Conservation (phyloP, 2,329 filamentous ascomycete genomes). For the Arthroderma sp. region DNA sequence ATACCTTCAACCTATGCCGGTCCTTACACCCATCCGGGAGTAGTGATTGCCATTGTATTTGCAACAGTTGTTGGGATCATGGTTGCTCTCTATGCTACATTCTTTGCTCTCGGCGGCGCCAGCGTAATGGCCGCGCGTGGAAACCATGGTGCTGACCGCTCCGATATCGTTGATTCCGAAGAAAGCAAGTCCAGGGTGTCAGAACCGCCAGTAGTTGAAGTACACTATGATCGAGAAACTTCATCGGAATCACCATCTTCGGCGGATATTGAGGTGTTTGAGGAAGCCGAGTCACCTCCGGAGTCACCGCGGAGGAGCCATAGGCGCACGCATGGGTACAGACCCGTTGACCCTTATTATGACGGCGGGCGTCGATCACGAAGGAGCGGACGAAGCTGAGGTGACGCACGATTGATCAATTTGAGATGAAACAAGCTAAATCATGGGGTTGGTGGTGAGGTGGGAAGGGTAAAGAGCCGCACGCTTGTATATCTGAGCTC, state of each 20-base stretch:
- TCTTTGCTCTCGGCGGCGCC: slow-evolving; percentile 36
- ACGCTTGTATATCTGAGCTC: no score
- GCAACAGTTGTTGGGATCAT: slow-evolving; percentile 38
- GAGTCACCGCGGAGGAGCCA: slow-evolving; percentile 23
- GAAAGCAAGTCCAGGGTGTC: no score
- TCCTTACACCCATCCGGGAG: slow-evolving; percentile 41
- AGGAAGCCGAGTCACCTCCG: slow-evolving; percentile 30
- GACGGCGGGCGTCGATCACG: slow-evolving; percentile 19
- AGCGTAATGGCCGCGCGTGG: slow-evolving; percentile 1
- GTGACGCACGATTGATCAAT: no score
- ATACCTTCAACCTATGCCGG: slow-evolving; percentile 51
- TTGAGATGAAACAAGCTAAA: no score
- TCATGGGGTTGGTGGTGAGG: no score
- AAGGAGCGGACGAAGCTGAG: slow-evolving; percentile 9
- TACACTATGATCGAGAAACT: neutral
- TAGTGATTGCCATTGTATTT: slow-evolving; percentile 46
- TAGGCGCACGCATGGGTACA: slow-evolving; percentile 32
- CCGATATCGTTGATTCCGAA: neutral
- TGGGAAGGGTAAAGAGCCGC: no score
- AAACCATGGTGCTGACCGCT: neutral
- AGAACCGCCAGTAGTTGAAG: slow-evolving; percentile 1
- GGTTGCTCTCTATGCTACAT: slow-evolving; percentile 40
- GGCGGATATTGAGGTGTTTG: slow-evolving; percentile 15
- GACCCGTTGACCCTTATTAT: slow-evolving; percentile 36
- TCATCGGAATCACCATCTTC: neutral